These are phyloP conservation scores for Wakefieldia striispora DNA, from an alignment of 768 basidiomycete species.

Conservation along the genomic window DNA sequence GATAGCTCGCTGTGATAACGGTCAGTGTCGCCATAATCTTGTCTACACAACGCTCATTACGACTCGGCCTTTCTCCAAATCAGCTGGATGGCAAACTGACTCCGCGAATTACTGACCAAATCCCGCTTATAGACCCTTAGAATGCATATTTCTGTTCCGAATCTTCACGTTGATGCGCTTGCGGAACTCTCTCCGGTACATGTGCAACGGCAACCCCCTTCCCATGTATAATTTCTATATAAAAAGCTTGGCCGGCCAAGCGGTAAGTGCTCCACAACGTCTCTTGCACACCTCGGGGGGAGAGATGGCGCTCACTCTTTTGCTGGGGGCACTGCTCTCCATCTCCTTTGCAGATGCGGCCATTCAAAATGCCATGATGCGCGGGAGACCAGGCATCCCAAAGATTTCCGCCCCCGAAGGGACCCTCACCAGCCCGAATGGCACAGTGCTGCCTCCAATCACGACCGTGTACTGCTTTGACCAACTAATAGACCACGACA, in stretches of 20 bases:
- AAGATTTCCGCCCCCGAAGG: slow-evolving; percentile 9
- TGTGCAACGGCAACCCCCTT: slow-evolving; percentile 3
- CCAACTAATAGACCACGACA: slow-evolving; percentile 43
- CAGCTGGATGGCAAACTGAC: too few species aligned
- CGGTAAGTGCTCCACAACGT: too few species aligned
- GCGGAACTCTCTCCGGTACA: slow-evolving; percentile 2
- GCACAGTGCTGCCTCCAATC: slow-evolving; percentile 24
- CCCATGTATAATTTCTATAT: slow-evolving; percentile 6
- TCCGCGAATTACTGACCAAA: neutral
- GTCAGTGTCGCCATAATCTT: too few species aligned
- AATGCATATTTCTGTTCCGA: neutral
- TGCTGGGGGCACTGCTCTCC: slow-evolving; percentile 9
- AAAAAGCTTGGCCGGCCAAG: neutral
- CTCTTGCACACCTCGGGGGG: neutral
- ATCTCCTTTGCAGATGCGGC: slow-evolving; percentile 19
- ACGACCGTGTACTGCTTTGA: slow-evolving; percentile 31
- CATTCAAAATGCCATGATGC: slow-evolving; percentile 19
- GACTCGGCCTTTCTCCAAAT: too few species aligned
- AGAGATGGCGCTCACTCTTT: slow-evolving; percentile 11
- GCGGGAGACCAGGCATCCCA: slow-evolving; percentile 15
- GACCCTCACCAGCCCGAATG: slow-evolving; percentile 18
- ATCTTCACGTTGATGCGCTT: slow-evolving; percentile 4
- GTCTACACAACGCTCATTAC: too few species aligned
- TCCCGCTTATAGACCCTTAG: slow-evolving; percentile 1
- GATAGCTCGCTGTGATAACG: too few species aligned